phyloP scores from a whole-genome alignment of 2,329 filamentous ascomycete genomes.

The Septoria linicola region DNA sequence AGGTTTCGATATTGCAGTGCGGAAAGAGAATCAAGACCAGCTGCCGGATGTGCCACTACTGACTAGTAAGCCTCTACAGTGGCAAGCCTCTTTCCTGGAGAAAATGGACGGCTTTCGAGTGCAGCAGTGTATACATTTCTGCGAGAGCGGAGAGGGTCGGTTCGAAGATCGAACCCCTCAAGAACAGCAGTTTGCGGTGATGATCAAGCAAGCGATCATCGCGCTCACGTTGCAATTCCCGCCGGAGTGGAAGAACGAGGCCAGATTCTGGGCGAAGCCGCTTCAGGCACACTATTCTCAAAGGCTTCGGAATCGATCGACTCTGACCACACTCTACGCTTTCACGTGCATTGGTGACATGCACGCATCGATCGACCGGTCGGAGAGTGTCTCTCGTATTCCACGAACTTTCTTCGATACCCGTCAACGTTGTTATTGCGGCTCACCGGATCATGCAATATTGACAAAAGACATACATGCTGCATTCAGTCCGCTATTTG shows the following conservation, averaged over 20 bases:
- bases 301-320: constrained; percentile 23
- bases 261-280: constrained; percentile 46
- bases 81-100: constrained; percentile 37
- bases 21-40: constrained; percentile 41
- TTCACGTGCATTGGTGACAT: constrained; percentile 43
- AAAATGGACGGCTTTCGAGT: constrained; percentile 36
- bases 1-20: constrained; percentile 48
- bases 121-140: constrained; percentile 23
- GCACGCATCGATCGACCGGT: constrained; percentile 32
- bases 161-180: constrained; percentile 12
- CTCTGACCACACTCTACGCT: constrained; percentile 43
- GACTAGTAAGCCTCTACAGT: constrained; percentile 32
- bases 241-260: constrained; percentile 43
- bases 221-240: constrained; percentile 39
- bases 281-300: constrained; percentile 38
- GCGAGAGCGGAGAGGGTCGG: constrained; percentile 23
- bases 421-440: constrained; percentile 45
- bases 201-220: constrained; percentile 36
- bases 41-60: constrained; percentile 48
- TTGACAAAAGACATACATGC: constrained; percentile 48
- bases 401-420: constrained; percentile 48
- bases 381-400: constrained; percentile 36
- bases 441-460: constrained; percentile 48
- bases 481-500: constrained; percentile 46
- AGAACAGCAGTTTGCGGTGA: constrained; percentile 40